A percentile compares a stretch with the other conserved stretches of the same genome.
These are phyloP conservation scores for Alternaria solani DNA, from an alignment of 2,329 filamentous ascomycete species.

Conservation along the genomic window DNA sequence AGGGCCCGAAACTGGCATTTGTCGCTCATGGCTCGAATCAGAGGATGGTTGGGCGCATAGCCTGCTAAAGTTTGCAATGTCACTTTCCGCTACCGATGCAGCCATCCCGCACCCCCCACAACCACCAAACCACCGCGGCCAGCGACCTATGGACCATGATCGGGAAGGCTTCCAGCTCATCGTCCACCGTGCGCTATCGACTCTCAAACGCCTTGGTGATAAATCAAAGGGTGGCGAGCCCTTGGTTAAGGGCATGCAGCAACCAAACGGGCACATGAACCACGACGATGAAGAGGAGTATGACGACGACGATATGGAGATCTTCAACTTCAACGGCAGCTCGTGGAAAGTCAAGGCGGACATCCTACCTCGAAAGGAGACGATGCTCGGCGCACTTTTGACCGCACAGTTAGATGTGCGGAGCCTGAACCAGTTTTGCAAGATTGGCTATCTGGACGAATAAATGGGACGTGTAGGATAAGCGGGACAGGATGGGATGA, in stretches of 20 bases:
- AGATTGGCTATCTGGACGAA: slow-evolving; percentile 49
- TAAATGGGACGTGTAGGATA: slow-evolving; percentile 13
- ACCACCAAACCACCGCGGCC: slow-evolving; percentile 42
- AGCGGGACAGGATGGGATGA: neutral
- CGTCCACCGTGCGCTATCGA: slow-evolving; percentile 56
- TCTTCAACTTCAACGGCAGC: slow-evolving; percentile 40
- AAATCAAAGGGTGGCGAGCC: slow-evolving; percentile 51
- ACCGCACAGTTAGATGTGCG: slow-evolving; percentile 54
- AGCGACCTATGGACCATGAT: slow-evolving; percentile 45
- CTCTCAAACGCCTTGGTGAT: slow-evolving; percentile 57
- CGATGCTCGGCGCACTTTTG: slow-evolving; percentile 57
- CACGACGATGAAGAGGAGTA: slow-evolving; percentile 32
- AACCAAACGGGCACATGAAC: slow-evolving; percentile 37
- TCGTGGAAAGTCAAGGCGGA: slow-evolving; percentile 50
- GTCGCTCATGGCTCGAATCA: slow-evolving; percentile 81
- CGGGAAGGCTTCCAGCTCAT: slow-evolving; percentile 50
- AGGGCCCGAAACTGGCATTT: slow-evolving; percentile 73
- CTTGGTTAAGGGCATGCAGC: slow-evolving; percentile 39
- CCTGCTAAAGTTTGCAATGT: slow-evolving; percentile 76
- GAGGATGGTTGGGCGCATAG: slow-evolving; percentile 85
- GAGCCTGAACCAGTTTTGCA: slow-evolving; percentile 53
- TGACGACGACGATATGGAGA: slow-evolving; percentile 38
- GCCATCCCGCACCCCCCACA: slow-evolving; percentile 35
- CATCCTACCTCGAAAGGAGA: slow-evolving; percentile 55
- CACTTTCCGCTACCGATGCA: slow-evolving; percentile 59